Evolutionary conservation across 2,329 filamentous ascomycete genomes (phyloP).

Genomic region (Fusarium azukiicola): DNA sequence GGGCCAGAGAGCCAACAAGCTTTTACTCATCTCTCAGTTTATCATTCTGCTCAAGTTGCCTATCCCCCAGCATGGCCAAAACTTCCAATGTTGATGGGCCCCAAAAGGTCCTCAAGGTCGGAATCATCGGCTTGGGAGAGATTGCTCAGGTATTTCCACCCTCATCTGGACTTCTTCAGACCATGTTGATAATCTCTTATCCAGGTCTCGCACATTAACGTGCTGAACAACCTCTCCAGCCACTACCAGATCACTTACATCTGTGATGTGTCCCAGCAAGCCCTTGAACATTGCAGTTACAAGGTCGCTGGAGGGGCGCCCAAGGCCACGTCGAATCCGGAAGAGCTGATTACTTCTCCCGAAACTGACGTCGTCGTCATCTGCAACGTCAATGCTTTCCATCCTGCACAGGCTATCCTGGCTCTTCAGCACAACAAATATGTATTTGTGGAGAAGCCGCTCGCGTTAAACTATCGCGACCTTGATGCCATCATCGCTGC

Average conservation of each 20-base stretch:
- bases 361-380: conserved; percentile 77
- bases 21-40: not conserved
- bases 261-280: conserved; percentile 70
- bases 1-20: not conserved
- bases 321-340: conserved; percentile 61
- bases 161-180: not conserved
- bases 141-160: conserved; percentile 31
- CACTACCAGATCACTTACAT: conserved; percentile 71
- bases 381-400: conserved; percentile 74
- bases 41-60: not conserved
- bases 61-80: conserved; percentile 21
- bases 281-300: conserved; percentile 52
- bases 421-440: conserved; percentile 77
- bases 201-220: conserved; percentile 77
- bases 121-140: conserved; percentile 36
- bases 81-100: not conserved
- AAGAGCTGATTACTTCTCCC: conserved; percentile 65
- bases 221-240: conserved; percentile 66
- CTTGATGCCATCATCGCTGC: conserved; percentile 71
- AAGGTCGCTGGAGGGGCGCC: conserved; percentile 48
- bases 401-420: conserved; percentile 72
- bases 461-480: conserved; percentile 71
- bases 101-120: conserved; percentile 26
- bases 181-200: conserved; percentile 1
- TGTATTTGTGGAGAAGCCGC: conserved; percentile 80